Percentiles rank a stretch among this genome's conserved stretches.
Conservation (phyloP, 2,329 filamentous ascomycete species). For the Aschersonia sp. region DNA sequence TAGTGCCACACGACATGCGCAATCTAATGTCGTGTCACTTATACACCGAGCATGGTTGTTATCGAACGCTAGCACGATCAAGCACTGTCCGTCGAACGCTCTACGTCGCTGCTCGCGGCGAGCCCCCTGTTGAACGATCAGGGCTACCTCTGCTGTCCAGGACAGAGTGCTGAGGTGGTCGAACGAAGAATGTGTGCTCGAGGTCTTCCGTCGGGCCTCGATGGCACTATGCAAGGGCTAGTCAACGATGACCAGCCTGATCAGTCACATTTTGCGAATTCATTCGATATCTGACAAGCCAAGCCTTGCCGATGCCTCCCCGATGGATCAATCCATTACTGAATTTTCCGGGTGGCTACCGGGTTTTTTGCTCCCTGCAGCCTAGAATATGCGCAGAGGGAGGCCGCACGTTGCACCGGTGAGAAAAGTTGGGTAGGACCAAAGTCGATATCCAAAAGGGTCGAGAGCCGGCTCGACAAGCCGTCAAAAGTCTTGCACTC, state of each 20-base stretch:
- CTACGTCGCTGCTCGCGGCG: too few species aligned
- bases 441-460: neutral
- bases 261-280: slow-evolving; percentile 4
- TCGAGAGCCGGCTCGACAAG: too few species aligned
- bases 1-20: too few species aligned
- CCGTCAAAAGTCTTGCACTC: too few species aligned
- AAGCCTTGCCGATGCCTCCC: slow-evolving; percentile 1
- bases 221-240: neutral
- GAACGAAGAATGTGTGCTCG: too few species aligned
- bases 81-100: too few species aligned
- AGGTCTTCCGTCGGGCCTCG: neutral
- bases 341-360: neutral
- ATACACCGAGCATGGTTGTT: too few species aligned
- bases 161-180: too few species aligned
- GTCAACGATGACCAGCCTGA: slow-evolving; percentile 3
- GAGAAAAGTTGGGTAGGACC: neutral
- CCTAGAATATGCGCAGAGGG: neutral
- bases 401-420: neutral
- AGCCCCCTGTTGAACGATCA: too few species aligned
- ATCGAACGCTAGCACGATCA: too few species aligned
- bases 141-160: too few species aligned
- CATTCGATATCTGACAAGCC: slow-evolving; percentile 7
- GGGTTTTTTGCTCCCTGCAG: neutral
- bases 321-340: neutral
- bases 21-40: too few species aligned